These are phyloP conservation scores for Scolecobasidium constrictum DNA, from an alignment of 2,329 filamentous ascomycete genomes.

Conservation along the genomic window DNA sequence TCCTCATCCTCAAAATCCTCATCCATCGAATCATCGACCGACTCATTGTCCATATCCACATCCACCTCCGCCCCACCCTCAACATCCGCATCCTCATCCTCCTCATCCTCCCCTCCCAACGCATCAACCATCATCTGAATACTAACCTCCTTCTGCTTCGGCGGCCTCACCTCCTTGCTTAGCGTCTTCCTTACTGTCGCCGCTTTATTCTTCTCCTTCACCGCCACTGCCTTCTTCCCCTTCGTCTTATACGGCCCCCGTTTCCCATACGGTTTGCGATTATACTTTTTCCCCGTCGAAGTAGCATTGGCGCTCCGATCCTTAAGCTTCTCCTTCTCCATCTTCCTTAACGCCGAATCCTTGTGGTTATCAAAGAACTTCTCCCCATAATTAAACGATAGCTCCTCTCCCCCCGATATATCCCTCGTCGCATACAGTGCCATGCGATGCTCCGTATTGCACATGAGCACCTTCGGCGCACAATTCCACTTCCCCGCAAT, in stretches of 20 bases:
- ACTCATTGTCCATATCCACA: neutral
- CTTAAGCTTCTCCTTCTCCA: neutral
- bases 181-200: neutral
- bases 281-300: too few species aligned
- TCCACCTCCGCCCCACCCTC: too few species aligned
- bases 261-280: too few species aligned
- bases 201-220: neutral
- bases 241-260: too few species aligned
- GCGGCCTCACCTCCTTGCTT: too few species aligned
- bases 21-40: neutral
- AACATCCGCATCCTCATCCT: too few species aligned
- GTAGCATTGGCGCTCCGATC: too few species aligned
- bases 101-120: too few species aligned
- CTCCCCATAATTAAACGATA: constrained; percentile 5
- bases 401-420: neutral
- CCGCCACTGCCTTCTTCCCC: neutral
- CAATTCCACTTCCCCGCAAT: constrained; percentile 44
- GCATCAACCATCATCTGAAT: too few species aligned
- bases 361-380: neutral
- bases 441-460: constrained; percentile 52
- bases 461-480: constrained; percentile 57
- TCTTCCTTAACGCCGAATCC: neutral
- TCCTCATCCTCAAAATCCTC: neutral
- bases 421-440: constrained; percentile 1
- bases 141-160: too few species aligned